A percentile compares a stretch with the other conserved stretches of the same genome.
These are phyloP conservation scores for Prunus yedoensis DNA, from an alignment of 331 rosid species.

Conservation along the genomic window DNA sequence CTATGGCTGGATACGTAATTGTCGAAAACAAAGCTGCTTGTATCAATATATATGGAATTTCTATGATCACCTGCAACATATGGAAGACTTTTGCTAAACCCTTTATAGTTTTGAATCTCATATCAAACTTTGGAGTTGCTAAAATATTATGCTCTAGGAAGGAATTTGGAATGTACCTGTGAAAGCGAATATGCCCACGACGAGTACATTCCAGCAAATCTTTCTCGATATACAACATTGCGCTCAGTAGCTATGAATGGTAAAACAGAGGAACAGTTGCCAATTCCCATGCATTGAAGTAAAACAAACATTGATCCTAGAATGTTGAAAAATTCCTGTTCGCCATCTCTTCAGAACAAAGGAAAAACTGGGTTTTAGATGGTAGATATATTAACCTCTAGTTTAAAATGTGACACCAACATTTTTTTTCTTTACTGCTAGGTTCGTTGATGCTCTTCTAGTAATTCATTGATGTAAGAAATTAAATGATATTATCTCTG, in stretches of 20 bases:
- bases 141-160: neutral
- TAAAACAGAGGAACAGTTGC: conserved; percentile 14
- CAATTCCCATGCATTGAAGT: conserved; percentile 22
- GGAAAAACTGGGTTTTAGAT: neutral
- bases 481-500: neutral
- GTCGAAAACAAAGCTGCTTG: conserved; percentile 18
- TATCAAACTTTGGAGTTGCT: neutral
- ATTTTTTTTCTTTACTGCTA: too few relatives aligned
- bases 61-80: conserved; percentile 11
- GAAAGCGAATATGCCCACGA: conserved; percentile 28
- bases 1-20: conserved; percentile 38
- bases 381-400: neutral
- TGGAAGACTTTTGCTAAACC: neutral
- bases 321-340: conserved; percentile 20
- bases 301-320: conserved; percentile 20
- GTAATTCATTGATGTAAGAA: too few relatives aligned
- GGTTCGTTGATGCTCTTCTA: too few relatives aligned
- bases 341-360: conserved; percentile 6
- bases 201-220: conserved; percentile 33
- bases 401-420: too few relatives aligned
- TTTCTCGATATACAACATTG: conserved; percentile 23
- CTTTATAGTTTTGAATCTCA: too few relatives aligned
- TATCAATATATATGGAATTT: conserved; percentile 1
- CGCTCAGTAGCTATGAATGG: conserved; percentile 29
- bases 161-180: neutral